Base-by-base conservation (phyloP, 2,329 filamentous ascomycete species). In the Epichloe glyceriae region DNA sequence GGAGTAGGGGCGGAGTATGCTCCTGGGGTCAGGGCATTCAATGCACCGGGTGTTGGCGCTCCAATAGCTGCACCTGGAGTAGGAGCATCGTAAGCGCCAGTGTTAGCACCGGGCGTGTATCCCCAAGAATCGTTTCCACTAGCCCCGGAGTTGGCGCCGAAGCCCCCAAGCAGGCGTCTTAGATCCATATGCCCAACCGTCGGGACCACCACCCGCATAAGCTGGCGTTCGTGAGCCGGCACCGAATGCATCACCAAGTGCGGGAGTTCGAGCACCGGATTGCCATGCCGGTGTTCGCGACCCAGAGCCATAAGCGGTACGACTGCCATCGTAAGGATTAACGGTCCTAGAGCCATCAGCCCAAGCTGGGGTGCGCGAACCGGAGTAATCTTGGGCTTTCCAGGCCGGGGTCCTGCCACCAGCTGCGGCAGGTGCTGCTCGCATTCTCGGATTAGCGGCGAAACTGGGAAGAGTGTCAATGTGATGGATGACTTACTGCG, bases 241-340 rank as follows among this genome's bases (percentile, higher is more conserved):
- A 50, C 75, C 79, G 60, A 85, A 86, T 19, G 75, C 73, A 60
- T 84, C 78, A 14, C 74, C 72, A 19, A 59, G 60, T 1, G 80
- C 79, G 50, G 86, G 72, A 1, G 86, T 91, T 64, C 85, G 84
- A 50, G 83, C 80, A 49, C 85, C 86, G 2, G 88, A 85, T 52
- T 83, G 83, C 86, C 86, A 90, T 5, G 84, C 85, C 7, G 85
- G 85, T 1, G 85, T 89, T 49, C 86, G 80, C 46, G 77, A 76
- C 33, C 83, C 82, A 20, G 77, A 75, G 17, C 88, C 88, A 59
- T 95, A 94, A 2, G 87, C 80, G 15, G 88, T 90, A 44, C 83
- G 82, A 63, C 71, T 84, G 53, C 85, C 85, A 57, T 85, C 83
- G 59, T 87, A 86, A 1, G 83, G 83, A 61, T 84, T 83, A 54